Evolutionary conservation across 768 basidiomycete genomes (phyloP).

Genomic region (Tulasnella sp.): DNA sequence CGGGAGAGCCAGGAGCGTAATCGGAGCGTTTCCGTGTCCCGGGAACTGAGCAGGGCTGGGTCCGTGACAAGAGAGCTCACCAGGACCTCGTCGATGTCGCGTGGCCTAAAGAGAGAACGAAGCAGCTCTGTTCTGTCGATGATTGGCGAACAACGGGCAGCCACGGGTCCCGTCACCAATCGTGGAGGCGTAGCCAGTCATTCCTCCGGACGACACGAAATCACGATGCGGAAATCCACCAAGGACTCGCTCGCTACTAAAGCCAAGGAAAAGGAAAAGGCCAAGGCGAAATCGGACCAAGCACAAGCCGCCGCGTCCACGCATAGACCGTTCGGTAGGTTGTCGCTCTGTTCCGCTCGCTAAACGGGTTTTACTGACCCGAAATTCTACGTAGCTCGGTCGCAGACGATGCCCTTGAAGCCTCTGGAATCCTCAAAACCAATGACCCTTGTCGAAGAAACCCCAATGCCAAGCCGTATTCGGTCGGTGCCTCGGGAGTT

Average conservation of each 20-base stretch:
- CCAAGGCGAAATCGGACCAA: background rate
- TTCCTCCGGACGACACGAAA: background rate
- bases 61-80: background rate
- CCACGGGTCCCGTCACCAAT: background rate
- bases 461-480: background rate
- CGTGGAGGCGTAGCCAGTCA: background rate
- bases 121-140: background rate
- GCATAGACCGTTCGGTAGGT: background rate
- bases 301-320: background rate
- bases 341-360: background rate
- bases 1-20: background rate
- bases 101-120: background rate
- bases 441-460: background rate
- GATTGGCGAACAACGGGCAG: background rate
- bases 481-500: background rate
- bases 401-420: background rate
- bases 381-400: background rate
- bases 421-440: background rate
- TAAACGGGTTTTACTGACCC: background rate
- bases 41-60: background rate
- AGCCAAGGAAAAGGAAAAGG: slow-evolving; percentile 1
- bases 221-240: background rate
- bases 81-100: background rate
- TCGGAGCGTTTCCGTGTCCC: background rate
- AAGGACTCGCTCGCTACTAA: slow-evolving; percentile 2